Conservation (phyloP, 768 basidiomycete genomes). For the Boletus subcaerulescens region DNA sequence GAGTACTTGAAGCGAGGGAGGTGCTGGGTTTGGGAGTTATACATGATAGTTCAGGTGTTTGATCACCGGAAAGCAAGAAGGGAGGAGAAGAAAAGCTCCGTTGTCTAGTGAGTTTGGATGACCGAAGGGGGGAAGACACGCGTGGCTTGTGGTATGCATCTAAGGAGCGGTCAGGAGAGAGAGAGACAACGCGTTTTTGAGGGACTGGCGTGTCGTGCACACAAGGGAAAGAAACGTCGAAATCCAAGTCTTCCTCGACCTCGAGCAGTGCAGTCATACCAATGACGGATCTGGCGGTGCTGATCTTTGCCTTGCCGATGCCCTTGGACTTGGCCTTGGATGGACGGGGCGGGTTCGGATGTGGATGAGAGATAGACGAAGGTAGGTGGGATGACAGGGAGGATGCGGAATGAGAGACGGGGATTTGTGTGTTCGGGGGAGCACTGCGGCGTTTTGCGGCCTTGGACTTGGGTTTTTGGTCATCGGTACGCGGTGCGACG, state of each 20-base stretch:
- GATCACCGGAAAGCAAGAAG: slow-evolving; percentile 4
- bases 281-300: slow-evolving; percentile 43
- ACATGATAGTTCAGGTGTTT: slow-evolving; percentile 1
- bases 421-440: slow-evolving; percentile 9
- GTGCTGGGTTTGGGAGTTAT: background rate
- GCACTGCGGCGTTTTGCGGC: slow-evolving; percentile 17
- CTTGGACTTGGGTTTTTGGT: slow-evolving; percentile 21
- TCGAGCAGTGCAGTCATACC: slow-evolving; percentile 54
- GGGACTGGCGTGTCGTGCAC: slow-evolving; percentile 4
- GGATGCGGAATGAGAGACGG: slow-evolving; percentile 22
- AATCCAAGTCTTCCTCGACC: slow-evolving; percentile 46
- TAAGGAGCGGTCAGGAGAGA: slow-evolving; percentile 6
- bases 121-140: slow-evolving; percentile 24
- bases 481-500: slow-evolving; percentile 32
- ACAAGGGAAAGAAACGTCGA: slow-evolving; percentile 10
- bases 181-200: slow-evolving; percentile 19
- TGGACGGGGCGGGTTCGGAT: slow-evolving; percentile 17
- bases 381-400: slow-evolving; percentile 16
- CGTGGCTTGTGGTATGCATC: slow-evolving; percentile 18
- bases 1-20: slow-evolving; percentile 7
- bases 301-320: slow-evolving; percentile 29
- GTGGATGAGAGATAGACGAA: slow-evolving; percentile 6
- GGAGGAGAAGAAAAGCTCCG: slow-evolving; percentile 33
- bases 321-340: slow-evolving; percentile 28
- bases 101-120: slow-evolving; percentile 25